Evolutionary conservation across 2,329 filamentous ascomycete species (phyloP), one percentile per base, ranked within the genome.

Genomic region (Colletotrichum endophyticum): DNA sequence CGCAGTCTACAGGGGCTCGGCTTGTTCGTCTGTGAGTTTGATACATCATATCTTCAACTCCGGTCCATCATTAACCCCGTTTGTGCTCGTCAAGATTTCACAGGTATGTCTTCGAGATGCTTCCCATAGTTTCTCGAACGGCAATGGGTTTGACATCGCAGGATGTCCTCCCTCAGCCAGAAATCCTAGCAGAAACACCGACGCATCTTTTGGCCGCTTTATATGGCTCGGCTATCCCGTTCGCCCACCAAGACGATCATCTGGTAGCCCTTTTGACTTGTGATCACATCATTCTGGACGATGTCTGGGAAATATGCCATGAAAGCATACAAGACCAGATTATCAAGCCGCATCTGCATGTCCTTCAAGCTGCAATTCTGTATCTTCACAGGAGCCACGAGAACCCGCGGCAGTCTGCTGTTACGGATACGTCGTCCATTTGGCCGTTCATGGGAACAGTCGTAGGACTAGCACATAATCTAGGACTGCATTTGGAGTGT

Each of bases 391-490:
- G 25, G 4, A 53, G 1, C 3, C 57, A 56, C 3, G 27, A 61
- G 13, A 7, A 8, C 19, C 19, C 15, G 8, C 27, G 13, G 2
- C 39, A n/a, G 9, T 25, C 62, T 16, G 68, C 68, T 49, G 73
- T 79, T 9, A 79, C 82, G 57, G 83, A 85, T 72, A 83, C 82
- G 1, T 79, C 84, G 1, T 84, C 84, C 36, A n/a, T 81, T 5
- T 85, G 83, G 83, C 85, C 83, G 0, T 83, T 84, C n/a, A 79
- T 85, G 68, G 84, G 84, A 19, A 83, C 79, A 74, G 79, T 83
- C 3, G 82, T 85, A 8, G 84, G 82, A 6, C 72, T 86, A 8
- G 81, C 84, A 1, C 80, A 80, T 9, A 82, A 81, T 13, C 79
- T 86, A 2, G 84, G 84, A 1, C 79, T 86, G 28, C 83, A 85